A percentile compares a stretch with the other conserved stretches of the same genome.
phyloP scores from a whole-genome alignment of 2,329 filamentous ascomycete genomes.

The Canariomyces notabilis region DNA sequence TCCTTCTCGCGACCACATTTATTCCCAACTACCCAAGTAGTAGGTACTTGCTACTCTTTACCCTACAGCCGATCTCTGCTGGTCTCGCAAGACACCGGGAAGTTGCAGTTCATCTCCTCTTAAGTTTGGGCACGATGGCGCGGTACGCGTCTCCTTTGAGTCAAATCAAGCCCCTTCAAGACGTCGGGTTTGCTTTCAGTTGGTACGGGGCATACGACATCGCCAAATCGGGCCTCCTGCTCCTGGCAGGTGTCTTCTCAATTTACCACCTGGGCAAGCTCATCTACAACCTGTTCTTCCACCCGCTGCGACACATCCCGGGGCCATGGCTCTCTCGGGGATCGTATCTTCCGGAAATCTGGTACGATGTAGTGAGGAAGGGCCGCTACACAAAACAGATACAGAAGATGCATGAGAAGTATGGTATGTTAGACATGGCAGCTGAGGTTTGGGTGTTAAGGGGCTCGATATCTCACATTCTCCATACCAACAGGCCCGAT shows the following conservation, averaged over 20 bases:
- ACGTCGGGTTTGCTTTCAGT: too few relatives aligned
- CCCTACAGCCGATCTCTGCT: too few relatives aligned
- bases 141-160: too few relatives aligned
- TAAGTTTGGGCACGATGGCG: too few relatives aligned
- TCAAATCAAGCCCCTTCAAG: too few relatives aligned
- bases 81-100: too few relatives aligned
- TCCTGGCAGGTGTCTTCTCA: background rate
- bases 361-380: conserved; percentile 12
- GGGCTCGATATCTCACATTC: too few relatives aligned
- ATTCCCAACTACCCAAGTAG: too few relatives aligned
- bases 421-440: background rate
- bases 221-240: background rate
- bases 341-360: conserved; percentile 9
- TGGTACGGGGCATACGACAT: background rate
- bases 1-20: too few relatives aligned
- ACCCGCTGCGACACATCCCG: background rate
- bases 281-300: conserved; percentile 1
- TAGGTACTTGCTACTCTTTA: too few relatives aligned
- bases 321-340: background rate
- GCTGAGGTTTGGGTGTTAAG: background rate
- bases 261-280: background rate
- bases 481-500: conserved; percentile 6
- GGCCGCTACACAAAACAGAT: conserved; percentile 14
- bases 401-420: conserved; percentile 16
- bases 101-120: too few relatives aligned